Base-by-base conservation (phyloP, 2,329 filamentous ascomycete genomes). In the Trichophyton mentagrophytes region DNA sequence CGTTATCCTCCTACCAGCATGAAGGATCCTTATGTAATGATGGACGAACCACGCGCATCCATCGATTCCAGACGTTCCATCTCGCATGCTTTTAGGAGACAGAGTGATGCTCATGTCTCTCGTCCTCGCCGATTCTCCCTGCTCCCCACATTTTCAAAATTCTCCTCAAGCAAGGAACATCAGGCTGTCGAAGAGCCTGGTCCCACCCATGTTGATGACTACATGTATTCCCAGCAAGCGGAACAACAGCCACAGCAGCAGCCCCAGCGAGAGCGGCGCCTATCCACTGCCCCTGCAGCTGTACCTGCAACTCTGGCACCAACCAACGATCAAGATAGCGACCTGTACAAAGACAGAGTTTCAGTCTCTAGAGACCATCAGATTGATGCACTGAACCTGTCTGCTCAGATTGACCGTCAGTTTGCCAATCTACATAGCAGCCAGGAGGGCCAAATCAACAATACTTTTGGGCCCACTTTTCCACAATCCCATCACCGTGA, bases 1-100 rank as follows among this genome's bases (percentile, higher is more conserved):
- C 85, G 85, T 64, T 95, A 96, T 69, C 92, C 92, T 61, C 92
- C 92, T 3, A 88, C 92, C 56, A 96, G 90, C 76, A 95, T 96
- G 90, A 65, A 65, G 36, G 64, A 64, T 11, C 56, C 84, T 1
- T 83, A 87, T 72, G 77, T 83, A 4, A 80, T 80, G 56, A 79
- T 80, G 56, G 79, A 78, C 38, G 82, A 84, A 44, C 73, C 79
- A 11, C 79, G 87, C 56, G 78, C 79, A 46, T 91, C 88, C 0
- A 83, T 88, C 68, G 88, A 91, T 17, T 55, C 51, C 8, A 82
- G 87, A 25, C 83, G 86, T 53, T 90, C 87, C 0, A 86, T 88
- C 69, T 86, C 86, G 1, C 76, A 88, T 55, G 84, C 83, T 1
- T 78, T 88, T 17, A 87, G 85, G 77, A 90, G 88, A 77, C 79